Base-by-base conservation (phyloP, 208 protist genomes). In the Zelonia costaricensis region DNA sequence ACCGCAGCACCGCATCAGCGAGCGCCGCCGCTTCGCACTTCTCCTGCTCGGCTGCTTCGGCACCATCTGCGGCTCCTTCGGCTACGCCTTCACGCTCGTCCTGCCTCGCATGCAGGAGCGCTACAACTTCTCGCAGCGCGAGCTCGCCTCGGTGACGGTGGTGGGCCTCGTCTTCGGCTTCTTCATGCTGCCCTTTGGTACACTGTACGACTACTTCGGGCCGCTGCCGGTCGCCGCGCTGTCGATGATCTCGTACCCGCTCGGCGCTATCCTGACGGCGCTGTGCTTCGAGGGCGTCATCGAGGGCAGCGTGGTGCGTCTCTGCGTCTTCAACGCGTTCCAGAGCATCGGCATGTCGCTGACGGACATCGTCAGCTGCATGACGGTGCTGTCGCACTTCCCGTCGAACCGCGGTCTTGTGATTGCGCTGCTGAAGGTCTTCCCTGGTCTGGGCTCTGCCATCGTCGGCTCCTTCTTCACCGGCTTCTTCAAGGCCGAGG, bases 21-120 rank as follows among this genome's bases (percentile, higher is more conserved):
- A 88, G 42, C 44, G 54, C 4, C 44, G 40, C 13, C 78, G 82
- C 35, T 88, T 78, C 52, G 62, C 31, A 15, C 45, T 85, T 25
- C 53, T 88, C 40, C 69, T 69, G 15, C 60, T 67, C 8, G 70
- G 31, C 16, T 22, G 27, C 16, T 86, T 86, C 43, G 76, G 55
- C 7, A 65, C 72, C 45, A 75, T 84, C 61, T 78, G 62, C 31
- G 64, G 68, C 15, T 90, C 83, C 5, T 70, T 71, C 5, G 67
- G 45, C 23, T 90, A 86, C 53, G 69, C 77, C 39, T 87, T 75
- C 61, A 91, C 83, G 53, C 61, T 91, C 9, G 81, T 84, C 64
- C 79, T 65, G 54, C 73, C 51, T 1, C 39, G 23, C 10, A 25
- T 91, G 25, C 76, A 82, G 33, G 15, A 36, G 7, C 57, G 64